These are phyloP conservation scores for Microsporum ferrugineum DNA, from an alignment of 2,329 filamentous ascomycete genomes.

Conservation along the genomic window DNA sequence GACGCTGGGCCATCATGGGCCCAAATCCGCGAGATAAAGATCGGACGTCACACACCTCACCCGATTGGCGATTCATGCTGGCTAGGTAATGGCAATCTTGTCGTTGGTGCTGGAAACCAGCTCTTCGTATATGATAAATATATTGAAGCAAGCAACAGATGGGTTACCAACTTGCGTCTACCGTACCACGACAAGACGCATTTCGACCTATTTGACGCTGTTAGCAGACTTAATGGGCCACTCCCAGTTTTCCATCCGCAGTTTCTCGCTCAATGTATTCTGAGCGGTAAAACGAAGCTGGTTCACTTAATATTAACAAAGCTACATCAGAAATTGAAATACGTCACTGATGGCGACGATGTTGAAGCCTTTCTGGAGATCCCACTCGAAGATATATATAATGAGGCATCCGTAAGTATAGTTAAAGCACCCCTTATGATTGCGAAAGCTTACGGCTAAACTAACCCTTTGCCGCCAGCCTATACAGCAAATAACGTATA, in stretches of 20 bases:
- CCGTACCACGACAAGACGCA: constrained; percentile 38
- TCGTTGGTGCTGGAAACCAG: constrained; percentile 84
- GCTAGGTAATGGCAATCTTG: constrained; percentile 72
- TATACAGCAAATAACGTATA: constrained; percentile 33
- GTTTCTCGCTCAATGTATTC: constrained; percentile 73
- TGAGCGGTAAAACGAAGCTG: constrained; percentile 61
- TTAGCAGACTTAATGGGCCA: constrained; percentile 73
- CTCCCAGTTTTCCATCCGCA: constrained; percentile 87
- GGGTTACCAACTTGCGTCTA: constrained; percentile 46
- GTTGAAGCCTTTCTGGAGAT: constrained; percentile 67
- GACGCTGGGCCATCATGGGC: constrained; percentile 86
- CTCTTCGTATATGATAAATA: constrained; percentile 71
- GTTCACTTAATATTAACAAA: constrained; percentile 63
- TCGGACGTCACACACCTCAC: constrained; percentile 71
- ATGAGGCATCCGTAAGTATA: constrained; percentile 34
- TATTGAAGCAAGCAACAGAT: constrained; percentile 52
- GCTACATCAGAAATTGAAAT: constrained; percentile 67
- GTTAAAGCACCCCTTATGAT: neutral
- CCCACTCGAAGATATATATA: constrained; percentile 38
- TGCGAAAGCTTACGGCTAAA: neutral
- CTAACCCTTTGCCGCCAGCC: constrained; percentile 13
- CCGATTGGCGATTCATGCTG: constrained; percentile 89
- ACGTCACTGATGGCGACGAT: constrained; percentile 66
- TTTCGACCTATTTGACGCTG: constrained; percentile 67
- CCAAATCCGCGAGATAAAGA: constrained; percentile 68